Evolutionary conservation across 371 early-diverging fungal species (phyloP).

Genomic region (Scutellospora calospora): DNA sequence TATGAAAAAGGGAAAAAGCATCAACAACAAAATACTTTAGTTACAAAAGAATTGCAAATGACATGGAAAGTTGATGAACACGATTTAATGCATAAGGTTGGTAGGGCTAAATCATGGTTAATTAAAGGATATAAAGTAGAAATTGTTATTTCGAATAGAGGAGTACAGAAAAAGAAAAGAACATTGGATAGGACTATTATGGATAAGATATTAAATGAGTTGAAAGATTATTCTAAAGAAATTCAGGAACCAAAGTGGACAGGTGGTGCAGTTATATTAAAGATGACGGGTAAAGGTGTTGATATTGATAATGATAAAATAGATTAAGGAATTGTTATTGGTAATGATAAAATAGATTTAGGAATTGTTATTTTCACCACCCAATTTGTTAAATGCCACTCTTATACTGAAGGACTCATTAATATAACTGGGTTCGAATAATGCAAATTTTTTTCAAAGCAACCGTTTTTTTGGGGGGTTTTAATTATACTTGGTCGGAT

Average conservation of each 20-base stretch:
- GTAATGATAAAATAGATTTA: not conserved
- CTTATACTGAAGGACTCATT: too few relatives aligned
- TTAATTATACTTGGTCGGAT: too few relatives aligned
- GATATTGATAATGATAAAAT: not conserved
- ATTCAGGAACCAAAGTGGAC: slow-evolving; percentile 12
- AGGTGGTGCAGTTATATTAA: not conserved
- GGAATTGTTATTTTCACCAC: not conserved
- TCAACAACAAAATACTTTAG: not conserved
- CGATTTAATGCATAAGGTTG: slow-evolving; percentile 12
- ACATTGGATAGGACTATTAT: not conserved
- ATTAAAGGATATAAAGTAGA: slow-evolving; percentile 8
- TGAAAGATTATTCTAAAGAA: not conserved
- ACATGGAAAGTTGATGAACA: slow-evolving; percentile 1
- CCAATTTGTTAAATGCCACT: too few relatives aligned
- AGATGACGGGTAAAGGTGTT: slow-evolving; percentile 15
- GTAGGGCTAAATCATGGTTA: not conserved
- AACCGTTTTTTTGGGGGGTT: too few relatives aligned
- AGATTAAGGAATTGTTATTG: not conserved
- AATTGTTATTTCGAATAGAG: not conserved
- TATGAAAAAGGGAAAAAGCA: slow-evolving; percentile 3
- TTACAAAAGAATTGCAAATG: slow-evolving; percentile 26
- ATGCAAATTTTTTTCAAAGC: too few relatives aligned
- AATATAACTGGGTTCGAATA: too few relatives aligned
- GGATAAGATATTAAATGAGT: not conserved
- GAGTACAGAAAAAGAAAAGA: not conserved